phyloP scores from a whole-genome alignment of 2,329 filamentous ascomycete genomes.

The Rhynchosporium secalis region DNA sequence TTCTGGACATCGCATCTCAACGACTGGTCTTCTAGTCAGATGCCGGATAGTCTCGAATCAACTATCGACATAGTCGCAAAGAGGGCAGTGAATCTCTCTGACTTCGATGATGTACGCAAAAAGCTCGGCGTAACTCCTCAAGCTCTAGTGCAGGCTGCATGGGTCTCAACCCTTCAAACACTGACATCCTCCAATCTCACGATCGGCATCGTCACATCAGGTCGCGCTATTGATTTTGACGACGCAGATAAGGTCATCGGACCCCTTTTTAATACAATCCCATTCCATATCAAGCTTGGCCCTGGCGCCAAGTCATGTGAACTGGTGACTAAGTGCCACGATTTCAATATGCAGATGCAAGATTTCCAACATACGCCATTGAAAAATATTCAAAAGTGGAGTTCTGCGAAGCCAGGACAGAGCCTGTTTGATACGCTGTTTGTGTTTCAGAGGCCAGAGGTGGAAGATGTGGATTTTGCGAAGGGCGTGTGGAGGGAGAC shows the following conservation, averaged over 20 bases:
- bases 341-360: conserved; percentile 66
- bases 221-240: conserved; percentile 69
- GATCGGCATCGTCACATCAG: conserved; percentile 78
- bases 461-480: conserved; percentile 33
- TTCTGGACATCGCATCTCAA: conserved; percentile 62
- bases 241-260: conserved; percentile 69
- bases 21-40: conserved; percentile 26
- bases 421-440: conserved; percentile 79
- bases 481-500: conserved; percentile 54
- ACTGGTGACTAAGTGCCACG: conserved; percentile 64
- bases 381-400: conserved; percentile 79
- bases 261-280: conserved; percentile 87
- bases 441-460: conserved; percentile 66
- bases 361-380: conserved; percentile 78
- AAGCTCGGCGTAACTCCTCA: conserved; percentile 74
- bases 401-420: conserved; percentile 49
- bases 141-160: conserved; percentile 73
- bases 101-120: conserved; percentile 55
- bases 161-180: conserved; percentile 62
- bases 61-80: conserved; percentile 31
- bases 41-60: conserved; percentile 17
- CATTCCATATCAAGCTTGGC: conserved; percentile 57
- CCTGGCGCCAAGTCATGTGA: conserved; percentile 56
- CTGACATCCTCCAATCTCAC: conserved; percentile 45
- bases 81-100: conserved; percentile 42